These are phyloP conservation scores for Podaxis sp. DNA, from an alignment of 768 basidiomycete genomes.

Conservation along the genomic window DNA sequence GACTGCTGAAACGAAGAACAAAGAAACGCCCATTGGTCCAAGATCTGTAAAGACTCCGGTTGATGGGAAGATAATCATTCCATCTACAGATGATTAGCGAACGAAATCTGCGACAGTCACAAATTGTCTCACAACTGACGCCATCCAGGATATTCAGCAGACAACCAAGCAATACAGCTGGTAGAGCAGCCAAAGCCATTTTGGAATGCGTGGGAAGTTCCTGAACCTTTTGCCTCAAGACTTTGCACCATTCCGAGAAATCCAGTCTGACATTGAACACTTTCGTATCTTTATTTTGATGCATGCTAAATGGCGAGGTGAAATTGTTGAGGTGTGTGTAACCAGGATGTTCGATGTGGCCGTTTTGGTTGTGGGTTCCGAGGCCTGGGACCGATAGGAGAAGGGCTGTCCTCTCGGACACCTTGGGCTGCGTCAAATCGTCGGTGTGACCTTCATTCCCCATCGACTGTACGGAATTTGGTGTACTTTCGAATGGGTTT, in stretches of 20 bases:
- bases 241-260: slow-evolving; percentile 4
- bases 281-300: not conserved
- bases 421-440: not conserved
- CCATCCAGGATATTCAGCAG: slow-evolving; percentile 92
- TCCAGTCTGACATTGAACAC: not conserved
- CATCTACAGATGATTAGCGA: slow-evolving; percentile 44
- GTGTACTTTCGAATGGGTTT: not conserved
- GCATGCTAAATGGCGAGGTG: not conserved
- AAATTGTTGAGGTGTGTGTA: not conserved
- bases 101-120: not conserved
- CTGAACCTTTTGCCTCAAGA: slow-evolving; percentile 4
- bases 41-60: slow-evolving; percentile 74
- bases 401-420: slow-evolving; percentile 2
- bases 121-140: slow-evolving; percentile 66
- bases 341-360: not conserved
- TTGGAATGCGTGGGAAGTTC: slow-evolving; percentile 18
- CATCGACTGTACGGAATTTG: slow-evolving; percentile 1
- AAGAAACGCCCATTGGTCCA: slow-evolving; percentile 87
- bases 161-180: slow-evolving; percentile 80
- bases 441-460: not conserved
- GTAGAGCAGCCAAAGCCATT: slow-evolving; percentile 48
- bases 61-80: slow-evolving; percentile 94
- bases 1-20: slow-evolving; percentile 88
- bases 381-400: not conserved
- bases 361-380: not conserved